Percentiles rank a stretch among this genome's conserved stretches.
Evolutionary conservation across 2,329 filamentous ascomycete species (phyloP).

Genomic region (Aspergillus melleus): DNA sequence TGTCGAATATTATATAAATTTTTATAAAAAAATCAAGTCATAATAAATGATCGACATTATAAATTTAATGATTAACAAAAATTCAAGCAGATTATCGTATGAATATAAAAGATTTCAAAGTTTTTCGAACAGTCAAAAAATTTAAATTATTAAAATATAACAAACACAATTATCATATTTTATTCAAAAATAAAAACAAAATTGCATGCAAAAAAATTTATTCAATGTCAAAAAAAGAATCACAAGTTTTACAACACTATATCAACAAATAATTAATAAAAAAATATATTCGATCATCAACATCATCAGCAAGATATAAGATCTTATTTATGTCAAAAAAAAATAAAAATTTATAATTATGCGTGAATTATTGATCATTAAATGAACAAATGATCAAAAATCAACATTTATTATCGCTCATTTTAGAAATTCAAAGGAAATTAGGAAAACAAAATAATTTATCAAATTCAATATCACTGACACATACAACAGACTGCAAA

Average conservation of each 20-base stretch:
- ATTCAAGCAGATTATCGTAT: background rate
- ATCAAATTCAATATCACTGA: slow-evolving; percentile 16
- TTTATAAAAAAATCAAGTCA: background rate
- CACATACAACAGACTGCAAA: slow-evolving; percentile 19
- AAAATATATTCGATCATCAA: background rate
- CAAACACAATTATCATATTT: background rate
- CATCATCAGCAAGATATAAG: background rate
- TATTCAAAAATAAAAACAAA: background rate
- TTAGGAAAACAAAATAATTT: slow-evolving; percentile 8
- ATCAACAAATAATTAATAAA: background rate
- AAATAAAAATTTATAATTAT: background rate
- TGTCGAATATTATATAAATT: background rate
- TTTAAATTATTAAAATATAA: background rate
- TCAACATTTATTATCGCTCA: slow-evolving; percentile 4
- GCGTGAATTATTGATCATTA: background rate
- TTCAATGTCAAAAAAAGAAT: no score
- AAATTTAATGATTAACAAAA: background rate
- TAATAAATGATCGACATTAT: no score
- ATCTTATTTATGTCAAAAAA: slow-evolving; percentile 9
- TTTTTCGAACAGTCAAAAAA: background rate
- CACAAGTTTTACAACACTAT: background rate
- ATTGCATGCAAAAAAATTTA: background rate
- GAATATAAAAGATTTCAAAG: background rate
- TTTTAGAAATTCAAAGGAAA: slow-evolving; percentile 7
- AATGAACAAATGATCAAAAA: slow-evolving; percentile 9